These are phyloP conservation scores for Pinus tabuliformis DNA, from an alignment of 75 land plant species.

Conservation along the genomic window DNA sequence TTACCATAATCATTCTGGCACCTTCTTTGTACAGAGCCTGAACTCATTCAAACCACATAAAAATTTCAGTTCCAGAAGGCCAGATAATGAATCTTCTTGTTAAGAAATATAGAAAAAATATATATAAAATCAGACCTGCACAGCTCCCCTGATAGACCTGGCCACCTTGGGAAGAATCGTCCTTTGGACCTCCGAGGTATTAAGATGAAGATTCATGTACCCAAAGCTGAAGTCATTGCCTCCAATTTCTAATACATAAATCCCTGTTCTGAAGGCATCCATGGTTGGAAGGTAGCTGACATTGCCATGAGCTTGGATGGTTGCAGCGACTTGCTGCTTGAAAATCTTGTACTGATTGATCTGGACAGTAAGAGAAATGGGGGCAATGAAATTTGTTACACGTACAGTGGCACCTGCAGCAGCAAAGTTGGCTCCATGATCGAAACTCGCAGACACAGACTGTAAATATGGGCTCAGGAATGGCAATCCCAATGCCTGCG, in stretches of 20 bases:
- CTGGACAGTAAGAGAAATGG: conserved; percentile 22
- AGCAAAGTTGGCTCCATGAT: conserved; percentile 75
- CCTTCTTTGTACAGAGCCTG: conserved; percentile 59
- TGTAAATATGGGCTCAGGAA: conserved; percentile 47
- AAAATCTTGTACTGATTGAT: conserved; percentile 19
- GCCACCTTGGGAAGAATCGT: conserved; percentile 4
- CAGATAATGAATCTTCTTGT: too few relatives aligned
- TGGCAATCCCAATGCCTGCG: conserved; percentile 31
- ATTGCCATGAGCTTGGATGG: not conserved
- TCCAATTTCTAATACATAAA: not conserved
- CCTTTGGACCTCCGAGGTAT: not conserved
- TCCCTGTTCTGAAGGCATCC: not conserved
- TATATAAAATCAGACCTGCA: too few relatives aligned
- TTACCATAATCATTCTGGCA: conserved; percentile 54
- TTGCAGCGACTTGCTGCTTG: conserved; percentile 16
- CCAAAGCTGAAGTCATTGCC: not conserved
- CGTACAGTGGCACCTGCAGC: conserved; percentile 60
- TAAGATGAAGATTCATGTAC: conserved; percentile 1
- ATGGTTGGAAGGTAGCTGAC: not conserved
- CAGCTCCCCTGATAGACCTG: not conserved
- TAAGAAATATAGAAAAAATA: too few relatives aligned
- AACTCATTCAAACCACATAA: not conserved
- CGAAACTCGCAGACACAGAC: conserved; percentile 51
- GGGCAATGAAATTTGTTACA: conserved; percentile 16
- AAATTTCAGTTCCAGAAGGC: too few relatives aligned